These are phyloP conservation scores for Calonectria naviculata DNA, from an alignment of 2,329 filamentous ascomycete genomes.

Conservation along the genomic window DNA sequence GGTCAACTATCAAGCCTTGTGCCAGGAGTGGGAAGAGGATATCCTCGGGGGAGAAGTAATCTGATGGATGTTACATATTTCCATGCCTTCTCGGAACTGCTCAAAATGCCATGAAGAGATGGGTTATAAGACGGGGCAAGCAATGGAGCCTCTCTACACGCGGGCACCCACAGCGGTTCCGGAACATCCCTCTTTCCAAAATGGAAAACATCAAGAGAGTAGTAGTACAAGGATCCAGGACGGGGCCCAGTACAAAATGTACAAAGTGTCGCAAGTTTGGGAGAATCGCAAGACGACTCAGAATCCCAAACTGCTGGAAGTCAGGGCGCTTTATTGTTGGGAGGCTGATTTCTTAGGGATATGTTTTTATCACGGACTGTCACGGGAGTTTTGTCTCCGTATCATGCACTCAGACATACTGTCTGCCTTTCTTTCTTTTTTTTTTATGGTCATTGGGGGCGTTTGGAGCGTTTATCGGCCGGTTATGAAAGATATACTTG, in stretches of 20 bases:
- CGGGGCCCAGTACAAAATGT: not conserved
- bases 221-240: not conserved
- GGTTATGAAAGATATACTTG: not conserved
- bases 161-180: not conserved
- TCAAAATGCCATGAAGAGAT: no score
- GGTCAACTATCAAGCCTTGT: constrained; percentile 42
- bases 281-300: not conserved
- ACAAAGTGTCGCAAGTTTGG: no score
- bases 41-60: constrained; percentile 38
- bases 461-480: not conserved
- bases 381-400: not conserved
- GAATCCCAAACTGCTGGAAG: not conserved
- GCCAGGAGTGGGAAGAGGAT: constrained; percentile 33
- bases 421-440: not conserved
- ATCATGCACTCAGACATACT: not conserved
- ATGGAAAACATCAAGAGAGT: not conserved
- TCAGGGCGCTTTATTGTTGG: not conserved
- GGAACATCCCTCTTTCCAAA: not conserved
- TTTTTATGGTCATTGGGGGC: not conserved
- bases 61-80: no score
- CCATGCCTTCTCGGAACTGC: no score
- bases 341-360: not conserved
- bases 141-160: not conserved
- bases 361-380: not conserved
- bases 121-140: no score